phyloP scores from a whole-genome alignment of 257 asterid species.

The Phtheirospermum japonicum region DNA sequence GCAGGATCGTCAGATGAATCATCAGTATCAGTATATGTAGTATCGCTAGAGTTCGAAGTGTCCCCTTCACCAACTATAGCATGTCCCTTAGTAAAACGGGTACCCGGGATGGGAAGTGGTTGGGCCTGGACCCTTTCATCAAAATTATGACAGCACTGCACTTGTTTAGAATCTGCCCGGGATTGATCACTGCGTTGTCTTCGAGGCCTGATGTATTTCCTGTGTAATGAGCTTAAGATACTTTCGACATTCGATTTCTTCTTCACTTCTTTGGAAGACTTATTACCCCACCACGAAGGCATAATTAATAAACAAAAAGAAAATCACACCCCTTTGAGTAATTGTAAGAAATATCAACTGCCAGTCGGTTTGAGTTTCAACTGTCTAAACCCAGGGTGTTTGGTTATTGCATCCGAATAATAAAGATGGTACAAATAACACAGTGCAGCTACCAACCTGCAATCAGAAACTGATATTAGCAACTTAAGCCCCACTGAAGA shows the following conservation, averaged over 20 bases:
- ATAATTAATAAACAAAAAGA: conserved; percentile 29
- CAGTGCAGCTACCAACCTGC: conserved; percentile 24
- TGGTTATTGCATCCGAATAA: conserved; percentile 8
- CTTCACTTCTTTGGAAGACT: conserved; percentile 46
- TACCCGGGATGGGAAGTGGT: conserved; percentile 50
- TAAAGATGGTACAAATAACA: neutral
- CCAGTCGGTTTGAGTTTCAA: conserved; percentile 13
- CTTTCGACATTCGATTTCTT: conserved; percentile 37
- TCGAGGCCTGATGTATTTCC: conserved; percentile 39
- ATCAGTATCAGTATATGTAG: conserved; percentile 46
- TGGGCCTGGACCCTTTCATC: conserved; percentile 40
- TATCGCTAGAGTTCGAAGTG: conserved; percentile 41
- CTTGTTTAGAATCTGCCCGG: conserved; percentile 35
- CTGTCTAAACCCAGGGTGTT: conserved; percentile 8
- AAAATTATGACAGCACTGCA: conserved; percentile 38
- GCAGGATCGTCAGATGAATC: conserved; percentile 40
- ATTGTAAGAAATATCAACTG: conserved; percentile 16
- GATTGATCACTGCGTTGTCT: conserved; percentile 33
- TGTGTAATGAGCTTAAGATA: conserved; percentile 36
- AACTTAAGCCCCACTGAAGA: conserved; percentile 12
- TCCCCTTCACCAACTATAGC: conserved; percentile 38
- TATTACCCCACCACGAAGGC: conserved; percentile 56
- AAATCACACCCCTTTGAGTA: too few relatives aligned
- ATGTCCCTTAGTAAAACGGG: conserved; percentile 25
- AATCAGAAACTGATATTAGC: conserved; percentile 14